Percentiles rank a stretch among this genome's conserved stretches.
These are phyloP conservation scores for Hyparrhenia diplandra DNA, from an alignment of 176 grass and related monocot genomes.

Conservation along the genomic window DNA sequence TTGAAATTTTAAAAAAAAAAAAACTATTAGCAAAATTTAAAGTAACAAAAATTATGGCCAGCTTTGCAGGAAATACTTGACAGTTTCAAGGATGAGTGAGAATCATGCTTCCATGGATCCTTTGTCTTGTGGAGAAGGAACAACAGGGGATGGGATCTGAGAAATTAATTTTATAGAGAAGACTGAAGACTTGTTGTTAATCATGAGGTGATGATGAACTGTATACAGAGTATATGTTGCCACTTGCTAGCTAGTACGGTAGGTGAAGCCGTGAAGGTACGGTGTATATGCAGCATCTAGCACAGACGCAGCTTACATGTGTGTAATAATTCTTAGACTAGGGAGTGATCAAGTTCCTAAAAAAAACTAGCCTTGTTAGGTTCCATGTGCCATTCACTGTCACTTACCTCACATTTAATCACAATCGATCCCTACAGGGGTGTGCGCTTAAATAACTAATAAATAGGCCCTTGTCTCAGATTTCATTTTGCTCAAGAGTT, in stretches of 20 bases:
- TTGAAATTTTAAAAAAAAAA: too few relatives aligned
- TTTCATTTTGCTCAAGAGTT: neutral
- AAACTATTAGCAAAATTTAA: neutral
- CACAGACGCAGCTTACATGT: neutral
- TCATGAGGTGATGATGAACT: constrained; percentile 16
- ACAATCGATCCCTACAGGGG: neutral
- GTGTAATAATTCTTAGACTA: neutral
- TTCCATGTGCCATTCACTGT: constrained; percentile 19
- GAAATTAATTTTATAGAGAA: neutral
- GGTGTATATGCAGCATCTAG: neutral
- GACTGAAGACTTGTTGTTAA: neutral
- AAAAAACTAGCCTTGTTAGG: neutral
- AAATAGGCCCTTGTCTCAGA: neutral
- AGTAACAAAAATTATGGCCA: neutral
- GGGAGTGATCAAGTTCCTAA: neutral
- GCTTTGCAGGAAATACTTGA: too few relatives aligned
- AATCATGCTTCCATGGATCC: neutral
- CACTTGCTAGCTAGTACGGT: neutral
- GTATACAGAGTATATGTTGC: neutral
- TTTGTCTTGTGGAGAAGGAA: neutral
- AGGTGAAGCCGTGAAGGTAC: too few relatives aligned
- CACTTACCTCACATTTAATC: neutral
- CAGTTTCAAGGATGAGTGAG: too few relatives aligned
- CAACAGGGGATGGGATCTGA: neutral
- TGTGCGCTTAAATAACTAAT: neutral